phyloP scores from a whole-genome alignment of 2,329 filamentous ascomycete species.

The Claviceps sp. region DNA sequence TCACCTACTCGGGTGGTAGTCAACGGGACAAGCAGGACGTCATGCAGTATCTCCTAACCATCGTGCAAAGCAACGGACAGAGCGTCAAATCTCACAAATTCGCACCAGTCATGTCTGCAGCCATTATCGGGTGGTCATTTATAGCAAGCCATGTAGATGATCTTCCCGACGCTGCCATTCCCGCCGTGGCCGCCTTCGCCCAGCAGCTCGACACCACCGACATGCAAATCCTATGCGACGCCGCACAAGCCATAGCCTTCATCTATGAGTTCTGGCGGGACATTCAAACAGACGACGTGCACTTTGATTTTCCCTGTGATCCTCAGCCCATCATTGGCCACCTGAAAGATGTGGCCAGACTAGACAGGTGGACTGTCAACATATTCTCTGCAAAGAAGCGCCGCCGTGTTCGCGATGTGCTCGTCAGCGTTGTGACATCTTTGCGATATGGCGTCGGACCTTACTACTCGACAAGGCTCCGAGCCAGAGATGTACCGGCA shows the following conservation, averaged over 20 bases:
- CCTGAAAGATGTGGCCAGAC: constrained; percentile 32
- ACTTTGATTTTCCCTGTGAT: constrained; percentile 36
- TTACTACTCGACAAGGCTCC: constrained; percentile 36
- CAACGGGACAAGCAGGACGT: constrained; percentile 55
- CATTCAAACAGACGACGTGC: constrained; percentile 34
- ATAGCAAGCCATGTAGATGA: constrained; percentile 68
- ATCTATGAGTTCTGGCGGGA: constrained; percentile 58
- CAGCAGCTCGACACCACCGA: constrained; percentile 73
- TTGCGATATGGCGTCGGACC: constrained; percentile 41
- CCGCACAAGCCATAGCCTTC: constrained; percentile 69
- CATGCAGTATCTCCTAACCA: constrained; percentile 64
- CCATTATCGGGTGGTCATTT: constrained; percentile 67
- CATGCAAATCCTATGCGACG: constrained; percentile 59
- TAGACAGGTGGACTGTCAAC: constrained; percentile 26
- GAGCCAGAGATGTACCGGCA: constrained; percentile 25
- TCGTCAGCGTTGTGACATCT: constrained; percentile 39
- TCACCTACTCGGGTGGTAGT: constrained; percentile 63
- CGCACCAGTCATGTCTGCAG: constrained; percentile 56
- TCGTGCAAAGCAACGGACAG: constrained; percentile 67
- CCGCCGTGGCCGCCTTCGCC: constrained; percentile 66
- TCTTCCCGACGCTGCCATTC: constrained; percentile 54
- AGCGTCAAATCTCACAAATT: constrained; percentile 59
- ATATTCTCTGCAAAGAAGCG: constrained; percentile 36
- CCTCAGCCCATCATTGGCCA: constrained; percentile 33
- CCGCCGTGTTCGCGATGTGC: constrained; percentile 32